A percentile compares a stretch with the other conserved stretches of the same genome.
These are phyloP conservation scores for Chrysanthemum lavandulifolium DNA, from an alignment of 129 eudicot genomes.

Conservation along the genomic window DNA sequence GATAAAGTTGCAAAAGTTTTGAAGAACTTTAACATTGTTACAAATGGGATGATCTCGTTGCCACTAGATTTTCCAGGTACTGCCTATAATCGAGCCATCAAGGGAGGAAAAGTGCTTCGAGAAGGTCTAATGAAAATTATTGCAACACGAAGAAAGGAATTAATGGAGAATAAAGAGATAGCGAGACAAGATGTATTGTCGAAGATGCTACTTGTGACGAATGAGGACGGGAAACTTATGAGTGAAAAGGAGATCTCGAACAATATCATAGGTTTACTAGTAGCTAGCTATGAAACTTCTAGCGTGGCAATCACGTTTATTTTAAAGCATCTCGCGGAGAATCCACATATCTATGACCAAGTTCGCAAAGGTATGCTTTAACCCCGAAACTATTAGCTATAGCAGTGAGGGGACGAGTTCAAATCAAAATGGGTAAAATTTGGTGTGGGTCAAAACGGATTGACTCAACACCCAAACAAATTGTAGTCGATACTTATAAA, in stretches of 20 bases:
- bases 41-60: slow-evolving; percentile 34
- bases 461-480: no score
- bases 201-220: slow-evolving; percentile 31
- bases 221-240: slow-evolving; percentile 31
- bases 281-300: slow-evolving; percentile 41
- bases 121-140: slow-evolving; percentile 25
- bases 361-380: slow-evolving; percentile 35
- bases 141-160: slow-evolving; percentile 30
- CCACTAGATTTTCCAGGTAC: slow-evolving; percentile 44
- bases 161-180: slow-evolving; percentile 16
- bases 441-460: no score
- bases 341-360: slow-evolving; percentile 34
- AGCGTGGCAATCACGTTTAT: slow-evolving; percentile 40
- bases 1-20: slow-evolving; percentile 19
- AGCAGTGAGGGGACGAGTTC: no score
- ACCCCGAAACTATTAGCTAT: not conserved
- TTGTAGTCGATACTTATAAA: no score
- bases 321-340: slow-evolving; percentile 46
- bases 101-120: slow-evolving; percentile 35
- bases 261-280: slow-evolving; percentile 37
- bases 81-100: slow-evolving; percentile 30
- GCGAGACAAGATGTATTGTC: slow-evolving; percentile 30
- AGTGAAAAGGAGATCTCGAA: slow-evolving; percentile 35
- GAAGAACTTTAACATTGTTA: slow-evolving; percentile 22
- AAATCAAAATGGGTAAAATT: no score